Evolutionary conservation across 2,329 filamentous ascomycete species (phyloP).

Genomic region (Trichoderma atroviride): DNA sequence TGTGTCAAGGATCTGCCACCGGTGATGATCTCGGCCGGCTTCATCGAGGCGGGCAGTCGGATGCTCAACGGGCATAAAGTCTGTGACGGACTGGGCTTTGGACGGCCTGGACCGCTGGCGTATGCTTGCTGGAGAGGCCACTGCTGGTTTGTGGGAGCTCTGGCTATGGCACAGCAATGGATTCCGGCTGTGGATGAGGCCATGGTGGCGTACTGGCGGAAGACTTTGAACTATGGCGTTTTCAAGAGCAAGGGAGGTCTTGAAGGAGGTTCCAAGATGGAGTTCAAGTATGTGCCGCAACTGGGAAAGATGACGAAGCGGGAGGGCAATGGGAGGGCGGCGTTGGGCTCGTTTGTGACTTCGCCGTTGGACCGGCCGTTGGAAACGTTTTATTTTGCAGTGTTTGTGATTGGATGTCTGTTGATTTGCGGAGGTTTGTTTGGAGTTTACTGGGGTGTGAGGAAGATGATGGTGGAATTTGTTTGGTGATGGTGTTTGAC

Average conservation of each 20-base stretch:
- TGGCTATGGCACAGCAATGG: constrained; percentile 35
- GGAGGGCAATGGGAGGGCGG: constrained; percentile 30
- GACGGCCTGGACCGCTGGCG: constrained; percentile 35
- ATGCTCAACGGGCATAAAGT: constrained; percentile 44
- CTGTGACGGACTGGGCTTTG: constrained; percentile 42
- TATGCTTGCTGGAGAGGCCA: constrained; percentile 39
- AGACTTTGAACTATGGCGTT: constrained; percentile 35
- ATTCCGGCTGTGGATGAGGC: constrained; percentile 34
- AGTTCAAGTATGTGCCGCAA: constrained; percentile 40
- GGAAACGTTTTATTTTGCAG: constrained; percentile 33
- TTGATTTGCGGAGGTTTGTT: not conserved
- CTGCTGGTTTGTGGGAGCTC: constrained; percentile 37
- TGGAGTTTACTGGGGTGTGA: not conserved
- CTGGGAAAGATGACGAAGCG: constrained; percentile 30
- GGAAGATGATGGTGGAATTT: not conserved
- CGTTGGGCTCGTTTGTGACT: constrained; percentile 18
- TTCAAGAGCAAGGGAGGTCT: constrained; percentile 36
- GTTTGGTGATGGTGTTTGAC: not conserved
- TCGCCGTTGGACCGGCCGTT: constrained; percentile 31
- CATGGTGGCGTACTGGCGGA: constrained; percentile 34
- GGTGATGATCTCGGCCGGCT: constrained; percentile 40
- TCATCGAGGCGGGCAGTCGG: constrained; percentile 43
- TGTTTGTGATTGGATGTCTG: constrained; percentile 31
- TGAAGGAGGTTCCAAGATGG: constrained; percentile 36
- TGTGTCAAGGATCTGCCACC: constrained; percentile 43